Percentiles rank a stretch among this genome's conserved stretches.
These are phyloP conservation scores for Hypholoma sublateritium DNA, from an alignment of 768 basidiomycete species.

Conservation along the genomic window DNA sequence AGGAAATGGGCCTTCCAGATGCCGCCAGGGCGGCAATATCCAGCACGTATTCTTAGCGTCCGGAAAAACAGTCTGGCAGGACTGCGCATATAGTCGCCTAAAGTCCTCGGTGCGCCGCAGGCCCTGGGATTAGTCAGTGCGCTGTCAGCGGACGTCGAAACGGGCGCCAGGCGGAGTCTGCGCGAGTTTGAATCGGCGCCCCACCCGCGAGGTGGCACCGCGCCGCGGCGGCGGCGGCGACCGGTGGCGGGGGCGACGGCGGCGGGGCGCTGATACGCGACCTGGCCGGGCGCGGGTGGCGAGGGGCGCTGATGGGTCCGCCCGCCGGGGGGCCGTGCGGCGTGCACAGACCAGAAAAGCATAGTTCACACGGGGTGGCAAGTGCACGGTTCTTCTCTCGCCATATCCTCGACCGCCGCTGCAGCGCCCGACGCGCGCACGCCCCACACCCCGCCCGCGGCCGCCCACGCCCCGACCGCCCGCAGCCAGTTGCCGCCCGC, in stretches of 20 bases:
- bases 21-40: too few species aligned
- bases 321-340: constrained; percentile 12
- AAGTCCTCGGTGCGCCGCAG: background rate
- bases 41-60: too few species aligned
- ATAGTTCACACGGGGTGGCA: constrained; percentile 25
- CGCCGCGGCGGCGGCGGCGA: too few species aligned
- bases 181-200: constrained; percentile 18
- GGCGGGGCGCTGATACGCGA: too few species aligned
- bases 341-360: constrained; percentile 20
- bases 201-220: background rate
- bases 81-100: background rate
- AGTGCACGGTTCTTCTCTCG: constrained; percentile 12
- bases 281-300: too few species aligned
- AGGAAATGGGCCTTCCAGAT: too few species aligned
- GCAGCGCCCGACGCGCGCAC: background rate
- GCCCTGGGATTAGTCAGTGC: background rate
- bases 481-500: background rate
- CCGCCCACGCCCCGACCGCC: background rate
- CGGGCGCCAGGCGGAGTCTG: constrained; percentile 15
- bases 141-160: background rate
- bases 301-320: background rate
- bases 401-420: constrained; percentile 13
- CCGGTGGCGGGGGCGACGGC: too few species aligned
- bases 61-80: too few species aligned
- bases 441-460: background rate